Evolutionary conservation across 352 stramenopile genomes (phyloP).

Genomic region (Pythium biforme): DNA sequence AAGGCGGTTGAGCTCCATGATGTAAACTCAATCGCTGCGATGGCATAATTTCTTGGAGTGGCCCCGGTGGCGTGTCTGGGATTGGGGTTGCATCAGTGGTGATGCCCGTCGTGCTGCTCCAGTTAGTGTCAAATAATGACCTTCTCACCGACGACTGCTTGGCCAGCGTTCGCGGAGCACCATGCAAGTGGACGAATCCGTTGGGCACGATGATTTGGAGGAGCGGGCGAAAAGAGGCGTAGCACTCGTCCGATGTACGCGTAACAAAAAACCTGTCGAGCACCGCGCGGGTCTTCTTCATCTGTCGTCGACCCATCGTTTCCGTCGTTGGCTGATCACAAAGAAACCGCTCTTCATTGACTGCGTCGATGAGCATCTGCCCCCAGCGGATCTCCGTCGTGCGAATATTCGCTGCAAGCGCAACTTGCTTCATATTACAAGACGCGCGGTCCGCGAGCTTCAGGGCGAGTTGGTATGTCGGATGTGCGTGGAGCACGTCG

Average conservation of each 20-base stretch:
- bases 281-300: conserved; percentile 31
- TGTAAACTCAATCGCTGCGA: background rate
- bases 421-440: conserved; percentile 22
- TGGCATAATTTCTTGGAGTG: background rate
- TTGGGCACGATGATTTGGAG: conserved; percentile 60
- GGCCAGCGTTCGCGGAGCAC: background rate
- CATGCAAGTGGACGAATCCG: conserved; percentile 33
- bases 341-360: conserved; percentile 33
- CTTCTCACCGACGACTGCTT: conserved; percentile 1
- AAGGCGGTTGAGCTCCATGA: background rate
- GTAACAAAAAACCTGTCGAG: conserved; percentile 33
- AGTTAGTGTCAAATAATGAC: background rate
- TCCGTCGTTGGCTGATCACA: conserved; percentile 7
- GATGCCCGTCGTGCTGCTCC: background rate
- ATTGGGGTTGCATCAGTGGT: background rate
- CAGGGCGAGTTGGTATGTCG: conserved; percentile 40
- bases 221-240: conserved; percentile 37
- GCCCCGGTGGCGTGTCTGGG: background rate
- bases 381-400: conserved; percentile 49
- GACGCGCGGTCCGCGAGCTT: conserved; percentile 36
- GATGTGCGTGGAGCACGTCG: conserved; percentile 40
- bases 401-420: conserved; percentile 10
- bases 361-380: conserved; percentile 28
- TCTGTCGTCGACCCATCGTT: background rate
- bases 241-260: conserved; percentile 33